These are phyloP conservation scores for Ceratocystis albifundus DNA, from an alignment of 2,329 filamentous ascomycete genomes.

Conservation along the genomic window DNA sequence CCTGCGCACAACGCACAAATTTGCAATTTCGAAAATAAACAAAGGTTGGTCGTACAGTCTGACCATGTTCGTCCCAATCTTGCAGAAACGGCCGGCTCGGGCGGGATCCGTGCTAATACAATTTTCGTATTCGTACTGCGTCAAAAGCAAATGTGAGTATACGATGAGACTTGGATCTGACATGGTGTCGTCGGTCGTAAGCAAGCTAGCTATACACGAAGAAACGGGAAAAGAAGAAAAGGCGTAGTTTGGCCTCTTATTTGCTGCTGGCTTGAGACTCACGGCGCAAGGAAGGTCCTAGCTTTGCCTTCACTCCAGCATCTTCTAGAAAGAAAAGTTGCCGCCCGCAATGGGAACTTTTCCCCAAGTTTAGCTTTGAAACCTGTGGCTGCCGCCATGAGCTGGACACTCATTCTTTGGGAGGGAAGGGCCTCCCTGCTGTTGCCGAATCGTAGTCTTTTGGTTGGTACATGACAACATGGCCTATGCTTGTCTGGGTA, in stretches of 20 bases:
- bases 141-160: not conserved
- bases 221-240: not conserved
- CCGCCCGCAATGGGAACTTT: not conserved
- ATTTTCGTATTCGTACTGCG: slow-evolving; percentile 7
- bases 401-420: no score
- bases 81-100: not conserved
- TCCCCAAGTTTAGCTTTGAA: not conserved
- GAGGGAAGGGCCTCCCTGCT: no score
- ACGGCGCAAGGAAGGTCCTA: not conserved
- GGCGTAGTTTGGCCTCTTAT: not conserved
- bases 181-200: not conserved
- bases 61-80: not conserved
- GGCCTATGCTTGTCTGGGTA: not conserved
- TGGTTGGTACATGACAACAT: not conserved
- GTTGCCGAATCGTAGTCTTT: no score
- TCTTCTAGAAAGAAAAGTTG: not conserved
- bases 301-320: not conserved
- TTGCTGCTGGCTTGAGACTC: not conserved
- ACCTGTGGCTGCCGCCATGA: not conserved
- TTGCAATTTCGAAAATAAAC: not conserved
- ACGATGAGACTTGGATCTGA: not conserved
- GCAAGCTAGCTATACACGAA: not conserved
- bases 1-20: slow-evolving; percentile 12
- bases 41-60: not conserved
- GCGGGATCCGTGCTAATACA: not conserved